Evolutionary conservation across 768 basidiomycete species (phyloP), one percentile per base, ranked within the genome.

Genomic region (Dentipellis sp.): DNA sequence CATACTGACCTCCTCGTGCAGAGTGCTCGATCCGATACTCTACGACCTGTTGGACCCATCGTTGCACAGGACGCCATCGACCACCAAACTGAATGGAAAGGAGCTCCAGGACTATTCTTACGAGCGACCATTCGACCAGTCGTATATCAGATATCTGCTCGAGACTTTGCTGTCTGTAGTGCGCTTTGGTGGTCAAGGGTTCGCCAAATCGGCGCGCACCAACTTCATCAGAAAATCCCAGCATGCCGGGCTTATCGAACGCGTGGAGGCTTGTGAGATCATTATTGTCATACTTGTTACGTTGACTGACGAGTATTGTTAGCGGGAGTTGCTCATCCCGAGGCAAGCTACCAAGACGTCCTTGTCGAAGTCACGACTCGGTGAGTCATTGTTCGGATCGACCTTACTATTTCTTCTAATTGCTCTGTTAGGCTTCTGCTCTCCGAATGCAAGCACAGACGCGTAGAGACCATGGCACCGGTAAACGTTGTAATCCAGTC

Each of bases 1-100:
- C 29, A 29, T 6, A 29, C 29, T 29, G 29, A 29, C 29, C 29
- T 29, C 29, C 29, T 29, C 6, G 37, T 22, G 10, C 65, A 95
- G 93, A n/a, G 78, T 95, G 34, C 74, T 98, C 46, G 95, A 98
- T 66, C 94, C 94, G 0, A 78, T 97, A 10, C 67, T 97, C 23
- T 82, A 77, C 61, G 86, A 88, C 42, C 74, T 97, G 8, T 67
- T 91, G 54, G 86, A 91, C 59, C 87, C 90, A 3, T 65, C 76
- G 1, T 81, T 91, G 50, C 74, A 74, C 14, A 79, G 84, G 42
- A 73, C 67, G 10, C 69, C 79, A 17, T 73, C 74, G 5, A 70
- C 71, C 2, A 68, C 72, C 47, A 82, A 80, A 62, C 70, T 88
- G 46, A 78, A 75, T 56, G 86, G 83, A 51, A 81, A 79, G 60